Evolutionary conservation across 306 rosid genomes (phyloP).

Genomic region (Cyclanthera cordifolia): DNA sequence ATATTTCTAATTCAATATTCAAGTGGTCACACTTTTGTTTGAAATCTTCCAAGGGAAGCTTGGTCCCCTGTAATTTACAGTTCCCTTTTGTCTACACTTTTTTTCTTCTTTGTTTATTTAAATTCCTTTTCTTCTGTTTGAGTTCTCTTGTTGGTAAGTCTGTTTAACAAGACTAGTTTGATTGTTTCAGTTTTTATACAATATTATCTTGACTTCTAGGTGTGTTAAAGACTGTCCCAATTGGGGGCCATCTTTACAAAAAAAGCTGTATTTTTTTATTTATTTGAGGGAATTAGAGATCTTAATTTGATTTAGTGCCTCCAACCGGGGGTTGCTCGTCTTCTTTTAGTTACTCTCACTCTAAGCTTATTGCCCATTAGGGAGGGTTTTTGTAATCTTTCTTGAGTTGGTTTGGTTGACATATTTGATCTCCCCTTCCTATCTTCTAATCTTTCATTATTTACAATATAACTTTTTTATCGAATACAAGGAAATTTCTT

Average conservation of each 20-base stretch:
- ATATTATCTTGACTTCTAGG: neutral
- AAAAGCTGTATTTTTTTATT: neutral
- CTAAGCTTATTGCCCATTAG: neutral
- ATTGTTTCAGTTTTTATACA: neutral
- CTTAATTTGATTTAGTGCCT: neutral
- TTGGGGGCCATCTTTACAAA: neutral
- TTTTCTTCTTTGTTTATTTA: neutral
- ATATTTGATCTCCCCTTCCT: neutral
- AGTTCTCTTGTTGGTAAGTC: neutral
- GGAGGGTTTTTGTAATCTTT: neutral
- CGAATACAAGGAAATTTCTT: neutral
- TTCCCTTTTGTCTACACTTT: neutral
- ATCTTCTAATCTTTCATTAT: neutral
- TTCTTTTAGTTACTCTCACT: neutral
- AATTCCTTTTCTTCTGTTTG: neutral
- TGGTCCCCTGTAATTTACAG: neutral
- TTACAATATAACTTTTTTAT: neutral
- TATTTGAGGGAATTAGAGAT: neutral
- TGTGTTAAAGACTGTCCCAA: neutral
- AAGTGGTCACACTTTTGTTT: neutral
- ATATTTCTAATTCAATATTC: neutral
- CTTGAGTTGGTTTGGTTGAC: neutral
- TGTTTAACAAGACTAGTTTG: neutral
- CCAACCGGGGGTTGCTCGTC: neutral
- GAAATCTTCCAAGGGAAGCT: neutral